These are phyloP conservation scores for Paraurostyla sp. DNA, from an alignment of 73 alveolate species.

Conservation along the genomic window DNA sequence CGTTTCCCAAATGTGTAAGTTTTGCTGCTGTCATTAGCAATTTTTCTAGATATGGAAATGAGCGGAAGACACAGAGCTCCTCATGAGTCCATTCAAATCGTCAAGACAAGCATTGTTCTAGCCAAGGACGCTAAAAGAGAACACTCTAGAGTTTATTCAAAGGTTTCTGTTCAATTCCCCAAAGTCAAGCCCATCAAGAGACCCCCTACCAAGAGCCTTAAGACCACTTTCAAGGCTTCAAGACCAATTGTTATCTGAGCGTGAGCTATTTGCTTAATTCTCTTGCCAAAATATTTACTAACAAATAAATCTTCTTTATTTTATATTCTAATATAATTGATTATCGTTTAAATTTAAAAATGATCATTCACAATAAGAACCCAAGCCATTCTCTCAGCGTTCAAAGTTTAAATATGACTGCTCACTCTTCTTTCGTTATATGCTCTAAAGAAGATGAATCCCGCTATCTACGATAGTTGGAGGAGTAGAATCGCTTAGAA, in stretches of 20 bases:
- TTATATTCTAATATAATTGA: not conserved
- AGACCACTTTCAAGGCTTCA: slow-evolving; percentile 73
- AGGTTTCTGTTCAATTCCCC: slow-evolving; percentile 70
- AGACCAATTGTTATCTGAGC: slow-evolving; percentile 75
- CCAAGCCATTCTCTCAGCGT: not conserved
- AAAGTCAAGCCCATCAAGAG: slow-evolving; percentile 61
- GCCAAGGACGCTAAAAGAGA: slow-evolving; percentile 64
- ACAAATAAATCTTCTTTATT: not conserved
- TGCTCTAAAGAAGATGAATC: slow-evolving; percentile 47
- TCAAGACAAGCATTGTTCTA: slow-evolving; percentile 79
- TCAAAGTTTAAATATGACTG: slow-evolving; percentile 10
- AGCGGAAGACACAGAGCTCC: slow-evolving; percentile 96
- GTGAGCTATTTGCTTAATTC: no score
- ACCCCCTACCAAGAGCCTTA: slow-evolving; percentile 72
- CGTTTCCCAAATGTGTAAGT: slow-evolving; percentile 85
- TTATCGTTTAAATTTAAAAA: slow-evolving; percentile 44
- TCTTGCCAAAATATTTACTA: not conserved
- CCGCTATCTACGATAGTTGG: not conserved
- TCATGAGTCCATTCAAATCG: slow-evolving; percentile 88
- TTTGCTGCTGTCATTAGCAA: not conserved
- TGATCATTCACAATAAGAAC: not conserved
- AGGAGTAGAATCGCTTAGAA: slow-evolving; percentile 31
- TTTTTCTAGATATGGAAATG: slow-evolving; percentile 85
- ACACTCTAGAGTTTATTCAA: slow-evolving; percentile 59
- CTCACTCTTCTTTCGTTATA: slow-evolving; percentile 11